A percentile compares a stretch with the other conserved stretches of the same genome.
These are phyloP conservation scores for Syncephalastrum racemosum DNA, from an alignment of 371 early-diverging fungal genomes.

Conservation along the genomic window DNA sequence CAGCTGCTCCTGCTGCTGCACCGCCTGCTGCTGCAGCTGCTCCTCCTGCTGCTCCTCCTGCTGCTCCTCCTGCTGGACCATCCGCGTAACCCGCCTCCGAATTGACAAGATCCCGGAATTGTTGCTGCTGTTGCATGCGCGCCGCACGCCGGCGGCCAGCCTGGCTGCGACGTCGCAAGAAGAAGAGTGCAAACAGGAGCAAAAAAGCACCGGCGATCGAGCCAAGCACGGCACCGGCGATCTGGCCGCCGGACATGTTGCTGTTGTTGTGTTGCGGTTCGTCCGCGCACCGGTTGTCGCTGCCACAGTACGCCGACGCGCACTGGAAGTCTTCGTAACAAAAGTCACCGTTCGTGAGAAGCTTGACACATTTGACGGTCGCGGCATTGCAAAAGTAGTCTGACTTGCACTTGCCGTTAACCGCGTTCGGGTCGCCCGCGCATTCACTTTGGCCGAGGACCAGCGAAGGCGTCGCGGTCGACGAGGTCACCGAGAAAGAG, in stretches of 20 bases:
- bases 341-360: conserved; percentile 9
- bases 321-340: conserved; percentile 38
- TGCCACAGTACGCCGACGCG: conserved; percentile 23
- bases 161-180: conserved; percentile 5
- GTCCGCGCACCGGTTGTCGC: conserved; percentile 5
- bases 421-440: conserved; percentile 21
- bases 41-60: no score
- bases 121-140: conserved; percentile 8
- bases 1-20: no score
- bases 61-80: no score
- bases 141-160: conserved; percentile 3
- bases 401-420: conserved; percentile 21
- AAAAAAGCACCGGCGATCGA: conserved; percentile 23
- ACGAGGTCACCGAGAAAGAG: conserved; percentile 26
- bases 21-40: no score
- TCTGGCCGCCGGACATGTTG: conserved; percentile 25
- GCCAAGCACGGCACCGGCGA: conserved; percentile 29
- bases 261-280: neutral
- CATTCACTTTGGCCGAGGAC: conserved; percentile 30
- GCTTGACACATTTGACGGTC: conserved; percentile 13
- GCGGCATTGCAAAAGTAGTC: conserved; percentile 35
- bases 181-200: conserved; percentile 11
- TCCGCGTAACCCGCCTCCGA: conserved; percentile 3
- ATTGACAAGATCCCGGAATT: conserved; percentile 12
- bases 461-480: conserved; percentile 30